phyloP scores from a whole-genome alignment of 1,139 yeast species.

The Scheffersomyces segobiensis region DNA sequence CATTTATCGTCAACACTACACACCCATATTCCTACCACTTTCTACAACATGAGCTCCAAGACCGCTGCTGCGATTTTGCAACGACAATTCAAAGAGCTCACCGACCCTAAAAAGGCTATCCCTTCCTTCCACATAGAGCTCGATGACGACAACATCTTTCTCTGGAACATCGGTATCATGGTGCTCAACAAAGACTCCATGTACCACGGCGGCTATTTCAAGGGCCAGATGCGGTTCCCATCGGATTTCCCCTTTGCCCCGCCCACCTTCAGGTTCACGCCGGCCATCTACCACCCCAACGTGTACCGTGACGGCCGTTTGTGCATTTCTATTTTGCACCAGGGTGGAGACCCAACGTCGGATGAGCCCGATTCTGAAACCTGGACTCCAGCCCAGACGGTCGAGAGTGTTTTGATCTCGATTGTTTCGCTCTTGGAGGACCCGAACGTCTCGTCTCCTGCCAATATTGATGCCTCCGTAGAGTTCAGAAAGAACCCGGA shows the following conservation, averaged over 20 bases:
- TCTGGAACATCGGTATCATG: slow-evolving; percentile 94
- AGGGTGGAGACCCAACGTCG: slow-evolving; percentile 82
- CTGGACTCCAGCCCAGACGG: slow-evolving; percentile 97
- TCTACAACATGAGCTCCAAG: slow-evolving; percentile 41
- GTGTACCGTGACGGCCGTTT: slow-evolving; percentile 91
- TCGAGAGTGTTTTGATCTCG: slow-evolving; percentile 84
- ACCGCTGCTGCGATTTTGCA: slow-evolving; percentile 77
- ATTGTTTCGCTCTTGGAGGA: slow-evolving; percentile 89
- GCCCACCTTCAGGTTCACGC: slow-evolving; percentile 90
- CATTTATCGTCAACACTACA: background rate
- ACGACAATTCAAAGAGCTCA: slow-evolving; percentile 92
- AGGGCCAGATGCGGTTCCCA: slow-evolving; percentile 93
- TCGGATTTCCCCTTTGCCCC: slow-evolving; percentile 89
- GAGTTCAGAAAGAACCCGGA: slow-evolving; percentile 85
- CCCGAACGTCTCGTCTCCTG: slow-evolving; percentile 91
- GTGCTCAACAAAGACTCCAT: slow-evolving; percentile 86
- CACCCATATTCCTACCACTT: background rate
- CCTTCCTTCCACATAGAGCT: slow-evolving; percentile 88
- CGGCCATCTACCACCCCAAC: slow-evolving; percentile 93
- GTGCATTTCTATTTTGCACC: slow-evolving; percentile 90
- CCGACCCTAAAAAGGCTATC: slow-evolving; percentile 89
- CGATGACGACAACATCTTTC: slow-evolving; percentile 86
- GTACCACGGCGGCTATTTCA: slow-evolving; percentile 95
- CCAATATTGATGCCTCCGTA: slow-evolving; percentile 95
- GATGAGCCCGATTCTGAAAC: slow-evolving; percentile 93